phyloP scores from a whole-genome alignment of 805 yeast species.

The Starmerella tilneyi region DNA sequence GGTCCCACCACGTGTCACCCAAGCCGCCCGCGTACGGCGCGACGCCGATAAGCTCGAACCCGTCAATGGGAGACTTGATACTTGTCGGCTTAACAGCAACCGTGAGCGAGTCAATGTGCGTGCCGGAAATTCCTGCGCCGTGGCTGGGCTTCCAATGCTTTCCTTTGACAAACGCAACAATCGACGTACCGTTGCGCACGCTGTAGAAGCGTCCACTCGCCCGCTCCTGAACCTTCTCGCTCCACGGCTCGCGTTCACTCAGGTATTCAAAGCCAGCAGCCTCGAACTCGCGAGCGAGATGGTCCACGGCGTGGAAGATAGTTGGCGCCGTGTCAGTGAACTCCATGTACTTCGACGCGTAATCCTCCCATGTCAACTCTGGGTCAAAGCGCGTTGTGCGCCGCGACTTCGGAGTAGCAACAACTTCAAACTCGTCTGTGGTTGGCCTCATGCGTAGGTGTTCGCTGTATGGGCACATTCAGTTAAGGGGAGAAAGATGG shows the following conservation, averaged over 20 bases:
- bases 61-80: constrained; percentile 50
- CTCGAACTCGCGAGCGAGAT: constrained; percentile 41
- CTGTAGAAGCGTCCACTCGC: constrained; percentile 41
- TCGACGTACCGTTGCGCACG: constrained; percentile 54
- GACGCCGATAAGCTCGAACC: constrained; percentile 68
- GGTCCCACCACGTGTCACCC: constrained; percentile 60
- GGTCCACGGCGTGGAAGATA: constrained; percentile 56
- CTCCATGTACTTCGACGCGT: constrained; percentile 43
- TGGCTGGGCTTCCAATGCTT: constrained; percentile 51
- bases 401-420: constrained; percentile 9
- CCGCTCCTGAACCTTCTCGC: constrained; percentile 35
- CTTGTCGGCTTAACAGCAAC: constrained; percentile 64
- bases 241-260: constrained; percentile 54
- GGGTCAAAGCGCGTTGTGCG: constrained; percentile 20
- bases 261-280: constrained; percentile 54
- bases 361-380: constrained; percentile 22
- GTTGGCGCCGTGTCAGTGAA: constrained; percentile 69
- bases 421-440: constrained; percentile 26
- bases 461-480: constrained; percentile 21
- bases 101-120: constrained; percentile 68
- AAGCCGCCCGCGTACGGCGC: constrained; percentile 66
- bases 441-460: constrained; percentile 8
- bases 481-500: neutral
- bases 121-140: constrained; percentile 57
- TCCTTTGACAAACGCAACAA: constrained; percentile 65